Evolutionary conservation across 1,284 basidiomycete genomes (phyloP).

Genomic region (Moesziomyces sp.): DNA sequence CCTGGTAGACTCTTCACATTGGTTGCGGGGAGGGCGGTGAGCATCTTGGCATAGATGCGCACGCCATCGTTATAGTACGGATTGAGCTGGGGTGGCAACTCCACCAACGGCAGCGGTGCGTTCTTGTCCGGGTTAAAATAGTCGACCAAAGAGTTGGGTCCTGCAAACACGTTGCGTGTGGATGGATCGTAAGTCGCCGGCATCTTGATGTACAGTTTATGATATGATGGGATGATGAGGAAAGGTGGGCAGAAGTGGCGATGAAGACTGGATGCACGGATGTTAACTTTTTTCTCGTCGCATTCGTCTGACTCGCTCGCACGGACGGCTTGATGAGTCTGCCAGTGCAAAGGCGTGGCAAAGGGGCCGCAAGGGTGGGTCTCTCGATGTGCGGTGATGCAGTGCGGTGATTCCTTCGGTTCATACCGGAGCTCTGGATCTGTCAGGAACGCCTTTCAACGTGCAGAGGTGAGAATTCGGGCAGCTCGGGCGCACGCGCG

Average conservation of each 20-base stretch:
- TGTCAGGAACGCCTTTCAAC: too few relatives aligned
- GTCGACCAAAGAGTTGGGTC: constrained; percentile 33
- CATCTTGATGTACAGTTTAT: not conserved
- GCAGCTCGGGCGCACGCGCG: too few relatives aligned
- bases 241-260: too few relatives aligned
- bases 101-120: constrained; percentile 41
- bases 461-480: too few relatives aligned
- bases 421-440: too few relatives aligned
- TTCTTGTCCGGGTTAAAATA: constrained; percentile 52
- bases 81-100: constrained; percentile 41
- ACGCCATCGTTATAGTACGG: constrained; percentile 43
- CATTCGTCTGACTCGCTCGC: too few relatives aligned
- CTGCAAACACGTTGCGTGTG: constrained; percentile 34
- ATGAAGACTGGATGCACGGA: not conserved
- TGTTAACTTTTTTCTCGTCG: constrained; percentile 10
- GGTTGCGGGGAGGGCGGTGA: constrained; percentile 40
- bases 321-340: too few relatives aligned
- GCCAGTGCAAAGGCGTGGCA: too few relatives aligned
- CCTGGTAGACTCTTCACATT: constrained; percentile 54
- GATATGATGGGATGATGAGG: too few relatives aligned
- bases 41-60: constrained; percentile 51
- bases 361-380: too few relatives aligned
- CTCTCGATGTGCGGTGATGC: too few relatives aligned
- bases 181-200: constrained; percentile 16
- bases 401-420: too few relatives aligned